Base-by-base conservation (phyloP, 2,329 filamentous ascomycete genomes). In the Neopestalotiopsis sp. region DNA sequence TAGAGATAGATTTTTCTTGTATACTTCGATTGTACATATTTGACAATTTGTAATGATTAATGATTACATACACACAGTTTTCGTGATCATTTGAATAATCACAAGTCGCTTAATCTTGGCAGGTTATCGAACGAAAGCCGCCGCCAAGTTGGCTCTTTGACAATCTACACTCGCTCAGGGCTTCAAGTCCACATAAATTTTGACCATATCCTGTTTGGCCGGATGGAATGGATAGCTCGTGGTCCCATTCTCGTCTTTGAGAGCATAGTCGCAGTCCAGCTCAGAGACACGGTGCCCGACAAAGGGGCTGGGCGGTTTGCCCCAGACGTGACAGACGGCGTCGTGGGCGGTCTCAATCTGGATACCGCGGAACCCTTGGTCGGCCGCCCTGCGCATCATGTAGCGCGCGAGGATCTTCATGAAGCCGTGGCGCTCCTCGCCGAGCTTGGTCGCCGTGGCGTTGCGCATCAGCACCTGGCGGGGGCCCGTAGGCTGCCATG, bases 401-500 rank as follows among this genome's bases (percentile, higher is more conserved):
- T 67, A 67, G 20, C 70, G 70, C n/a, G 76, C 76, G 57, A 74
- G 49, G 5, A 38, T 49, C 53, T 71, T 73, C 71, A 78, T 77
- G 13, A 77, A 24, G 10, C 73, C 73, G 32, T 67, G 65, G 6
- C 77, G 75, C 61, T 76, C 75, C 64, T 78, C 74, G 14, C 75
- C 75, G 4, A 42, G 57, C 49, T 74, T 69, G n/a, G 77, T 78
- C 56, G 71, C 69, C 20, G 76, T 79, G 6, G 71, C 74, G 64
- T 71, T 74, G 42, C 77, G 75, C 17, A 72, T 57, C 2, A 78
- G 45, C 7, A 77, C 70, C 70, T 79, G 72, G 5, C 74, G 73
- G 0, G 68, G 72, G 10, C 61, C 71, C 49, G 72, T 76, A 6
- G 77, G 70, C 38, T 76, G 70, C 73, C 75, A 74, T 1, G 71